Percentiles rank a stretch among this genome's conserved stretches.
Evolutionary conservation across 148 eudicot species (phyloP).

Genomic region (Drosera capensis): DNA sequence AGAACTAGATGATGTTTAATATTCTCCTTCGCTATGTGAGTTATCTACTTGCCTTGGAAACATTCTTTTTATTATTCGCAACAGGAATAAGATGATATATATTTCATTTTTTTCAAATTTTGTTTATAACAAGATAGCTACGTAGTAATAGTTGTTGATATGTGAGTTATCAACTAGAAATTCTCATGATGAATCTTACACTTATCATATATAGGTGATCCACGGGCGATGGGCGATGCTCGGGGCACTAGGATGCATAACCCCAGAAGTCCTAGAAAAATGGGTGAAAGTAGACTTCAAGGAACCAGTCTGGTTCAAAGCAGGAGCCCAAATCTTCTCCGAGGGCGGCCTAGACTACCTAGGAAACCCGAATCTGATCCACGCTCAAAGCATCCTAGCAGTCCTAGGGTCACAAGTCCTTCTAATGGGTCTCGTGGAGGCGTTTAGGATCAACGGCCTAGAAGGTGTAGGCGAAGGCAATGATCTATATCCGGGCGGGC

Average conservation of each 20-base stretch:
- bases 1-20: too few relatives aligned
- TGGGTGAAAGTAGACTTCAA: slow-evolving; percentile 40
- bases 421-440: slow-evolving; percentile 47
- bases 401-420: slow-evolving; percentile 35
- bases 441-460: slow-evolving; percentile 27
- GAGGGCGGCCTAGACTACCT: slow-evolving; percentile 47
- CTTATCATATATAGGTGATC: slow-evolving; percentile 6
- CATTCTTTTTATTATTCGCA: too few relatives aligned
- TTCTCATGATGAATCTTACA: not conserved
- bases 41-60: too few relatives aligned
- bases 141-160: too few relatives aligned
- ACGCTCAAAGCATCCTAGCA: slow-evolving; percentile 48
- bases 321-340: slow-evolving; percentile 38
- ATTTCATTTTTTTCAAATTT: too few relatives aligned
- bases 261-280: slow-evolving; percentile 37
- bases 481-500: not conserved
- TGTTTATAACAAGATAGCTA: too few relatives aligned
- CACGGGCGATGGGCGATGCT: slow-evolving; percentile 54
- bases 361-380: slow-evolving; percentile 45
- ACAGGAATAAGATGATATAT: too few relatives aligned
- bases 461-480: not conserved
- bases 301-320: slow-evolving; percentile 54
- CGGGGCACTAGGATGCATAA: slow-evolving; percentile 39
- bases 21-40: too few relatives aligned
- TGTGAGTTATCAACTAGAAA: too few relatives aligned